Evolutionary conservation across 176 grass and related monocot genomes (phyloP).

Genomic region (Secale cereale): DNA sequence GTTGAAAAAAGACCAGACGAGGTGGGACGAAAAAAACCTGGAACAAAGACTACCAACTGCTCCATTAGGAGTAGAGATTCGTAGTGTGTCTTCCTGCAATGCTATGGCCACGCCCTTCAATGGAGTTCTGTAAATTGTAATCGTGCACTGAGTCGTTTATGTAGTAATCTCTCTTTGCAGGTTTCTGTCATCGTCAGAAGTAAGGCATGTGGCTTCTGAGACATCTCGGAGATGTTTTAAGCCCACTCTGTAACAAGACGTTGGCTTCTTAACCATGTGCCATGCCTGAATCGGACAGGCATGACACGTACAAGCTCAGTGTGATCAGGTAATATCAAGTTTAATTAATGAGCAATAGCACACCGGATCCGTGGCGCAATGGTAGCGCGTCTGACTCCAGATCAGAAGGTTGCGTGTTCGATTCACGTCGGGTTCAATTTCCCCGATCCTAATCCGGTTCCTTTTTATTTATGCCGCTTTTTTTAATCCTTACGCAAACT

Average conservation of each 20-base stretch:
- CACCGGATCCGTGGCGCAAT: slow-evolving; percentile 45
- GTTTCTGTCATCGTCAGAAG: too few species aligned
- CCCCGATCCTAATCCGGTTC: slow-evolving; percentile 1
- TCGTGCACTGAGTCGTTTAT: background rate
- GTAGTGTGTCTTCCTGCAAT: background rate
- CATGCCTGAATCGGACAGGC: background rate
- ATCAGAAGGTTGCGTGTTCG: slow-evolving; percentile 99
- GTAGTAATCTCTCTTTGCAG: background rate
- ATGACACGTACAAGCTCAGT: background rate
- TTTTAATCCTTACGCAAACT: too few species aligned
- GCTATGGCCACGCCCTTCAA: background rate
- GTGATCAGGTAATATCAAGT: fast-evolving
- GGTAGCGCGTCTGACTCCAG: slow-evolving; percentile 99
- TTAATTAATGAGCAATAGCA: background rate
- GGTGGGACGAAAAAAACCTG: too few species aligned
- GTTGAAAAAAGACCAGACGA: too few species aligned
- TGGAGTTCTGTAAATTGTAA: background rate
- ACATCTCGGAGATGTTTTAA: background rate
- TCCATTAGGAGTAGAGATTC: too few species aligned
- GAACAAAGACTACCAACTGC: too few species aligned
- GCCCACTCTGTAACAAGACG: background rate
- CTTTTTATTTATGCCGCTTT: too few species aligned
- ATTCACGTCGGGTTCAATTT: slow-evolving; percentile 98
- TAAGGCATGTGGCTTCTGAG: background rate
- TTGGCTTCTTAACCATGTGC: background rate